Percentiles rank a stretch among this genome's conserved stretches.
Evolutionary conservation across 2,329 filamentous ascomycete genomes (phyloP).

Genomic region (Thelonectria rubi): DNA sequence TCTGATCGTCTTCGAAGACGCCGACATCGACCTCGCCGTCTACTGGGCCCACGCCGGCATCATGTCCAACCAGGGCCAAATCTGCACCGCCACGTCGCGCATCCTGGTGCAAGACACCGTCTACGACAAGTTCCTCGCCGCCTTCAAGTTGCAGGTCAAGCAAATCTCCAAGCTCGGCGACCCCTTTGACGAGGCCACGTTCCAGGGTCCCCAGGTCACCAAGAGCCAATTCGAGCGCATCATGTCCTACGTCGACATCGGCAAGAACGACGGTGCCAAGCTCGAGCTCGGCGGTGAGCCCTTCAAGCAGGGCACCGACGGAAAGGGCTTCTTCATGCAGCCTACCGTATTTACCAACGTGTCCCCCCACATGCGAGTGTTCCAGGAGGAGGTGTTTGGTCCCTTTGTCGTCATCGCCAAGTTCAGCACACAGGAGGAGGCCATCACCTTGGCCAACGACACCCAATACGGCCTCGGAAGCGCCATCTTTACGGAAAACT

Average conservation of each 20-base stretch:
- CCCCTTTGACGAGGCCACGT: slow-evolving; percentile 73
- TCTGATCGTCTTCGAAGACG: slow-evolving; percentile 70
- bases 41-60: slow-evolving; percentile 63
- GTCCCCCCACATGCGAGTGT: slow-evolving; percentile 53
- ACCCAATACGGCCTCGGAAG: slow-evolving; percentile 69
- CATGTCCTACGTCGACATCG: slow-evolving; percentile 73
- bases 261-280: slow-evolving; percentile 75
- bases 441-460: slow-evolving; percentile 56
- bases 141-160: slow-evolving; percentile 68
- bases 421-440: slow-evolving; percentile 55
- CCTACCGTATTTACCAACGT: slow-evolving; percentile 57
- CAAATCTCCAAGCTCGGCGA: slow-evolving; percentile 72
- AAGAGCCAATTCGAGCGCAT: slow-evolving; percentile 76
- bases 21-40: slow-evolving; percentile 72
- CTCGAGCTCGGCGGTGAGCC: slow-evolving; percentile 67
- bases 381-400: slow-evolving; percentile 58
- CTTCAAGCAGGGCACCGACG: slow-evolving; percentile 43
- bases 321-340: slow-evolving; percentile 57
- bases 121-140: slow-evolving; percentile 69
- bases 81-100: slow-evolving; percentile 73
- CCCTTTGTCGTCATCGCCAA: slow-evolving; percentile 54
- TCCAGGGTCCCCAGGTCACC: slow-evolving; percentile 79
- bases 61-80: slow-evolving; percentile 70
- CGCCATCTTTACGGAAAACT: slow-evolving; percentile 68
- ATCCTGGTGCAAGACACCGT: slow-evolving; percentile 70